Percentiles rank a stretch among this genome's conserved stretches.
These are phyloP conservation scores for Hortiboletus campestris DNA, from an alignment of 768 basidiomycete genomes.

Conservation along the genomic window DNA sequence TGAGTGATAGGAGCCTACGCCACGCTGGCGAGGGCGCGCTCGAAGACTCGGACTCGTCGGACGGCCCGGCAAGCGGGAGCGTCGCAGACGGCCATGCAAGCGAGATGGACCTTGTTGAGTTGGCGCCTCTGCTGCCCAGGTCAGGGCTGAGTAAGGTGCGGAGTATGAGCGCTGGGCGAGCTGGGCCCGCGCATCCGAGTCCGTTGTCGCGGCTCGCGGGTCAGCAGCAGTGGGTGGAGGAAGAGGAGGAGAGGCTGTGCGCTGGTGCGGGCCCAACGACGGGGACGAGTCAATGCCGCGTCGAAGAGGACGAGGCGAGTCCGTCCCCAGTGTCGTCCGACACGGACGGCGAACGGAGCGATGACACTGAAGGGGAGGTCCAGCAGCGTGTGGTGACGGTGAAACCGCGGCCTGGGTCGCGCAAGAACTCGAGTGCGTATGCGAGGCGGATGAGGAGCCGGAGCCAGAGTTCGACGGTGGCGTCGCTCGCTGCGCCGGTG, in stretches of 20 bases:
- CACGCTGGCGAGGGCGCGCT: slow-evolving; percentile 78
- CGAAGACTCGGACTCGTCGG: slow-evolving; percentile 73
- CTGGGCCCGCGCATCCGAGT: slow-evolving; percentile 50
- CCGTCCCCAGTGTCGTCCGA: slow-evolving; percentile 63
- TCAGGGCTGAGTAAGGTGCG: slow-evolving; percentile 36
- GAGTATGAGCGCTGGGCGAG: slow-evolving; percentile 29
- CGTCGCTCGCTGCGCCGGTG: slow-evolving; percentile 48
- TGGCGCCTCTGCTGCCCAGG: slow-evolving; percentile 17
- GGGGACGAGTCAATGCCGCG: slow-evolving; percentile 13
- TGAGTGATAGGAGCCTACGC: slow-evolving; percentile 47
- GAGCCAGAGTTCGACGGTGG: slow-evolving; percentile 69
- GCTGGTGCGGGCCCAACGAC: neutral
- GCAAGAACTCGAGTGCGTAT: slow-evolving; percentile 29
- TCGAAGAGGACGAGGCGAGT: slow-evolving; percentile 52
- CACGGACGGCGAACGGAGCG: slow-evolving; percentile 50
- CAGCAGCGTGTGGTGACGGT: neutral
- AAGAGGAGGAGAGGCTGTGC: slow-evolving; percentile 36
- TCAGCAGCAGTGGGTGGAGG: slow-evolving; percentile 53
- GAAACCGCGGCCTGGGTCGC: slow-evolving; percentile 25
- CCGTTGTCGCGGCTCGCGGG: slow-evolving; percentile 61
- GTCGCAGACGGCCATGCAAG: slow-evolving; percentile 19
- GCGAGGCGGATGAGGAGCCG: slow-evolving; percentile 35
- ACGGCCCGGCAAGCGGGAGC: slow-evolving; percentile 21
- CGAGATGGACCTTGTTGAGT: slow-evolving; percentile 36
- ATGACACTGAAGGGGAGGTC: slow-evolving; percentile 20